A percentile compares a stretch with the other conserved stretches of the same genome.
phyloP scores from a whole-genome alignment of 2,329 filamentous ascomycete species.

The Orbilia brochopaga region DNA sequence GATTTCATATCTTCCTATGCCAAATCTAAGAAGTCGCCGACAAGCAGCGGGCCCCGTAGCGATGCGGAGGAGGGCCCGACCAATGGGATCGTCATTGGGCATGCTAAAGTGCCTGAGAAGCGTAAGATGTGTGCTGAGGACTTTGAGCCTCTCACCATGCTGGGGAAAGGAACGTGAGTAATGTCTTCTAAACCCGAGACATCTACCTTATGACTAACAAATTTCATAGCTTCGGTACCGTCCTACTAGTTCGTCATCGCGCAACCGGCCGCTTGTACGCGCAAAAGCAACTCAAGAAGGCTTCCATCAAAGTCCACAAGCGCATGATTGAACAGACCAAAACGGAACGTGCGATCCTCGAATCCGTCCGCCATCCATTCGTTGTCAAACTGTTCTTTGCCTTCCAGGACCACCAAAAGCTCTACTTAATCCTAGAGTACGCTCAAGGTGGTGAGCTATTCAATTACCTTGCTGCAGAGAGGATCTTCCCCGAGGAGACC shows the following conservation, averaged over 20 bases:
- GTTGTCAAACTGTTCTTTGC: conserved; percentile 98
- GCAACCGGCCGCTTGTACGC: conserved; percentile 88
- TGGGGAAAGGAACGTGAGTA: conserved; percentile 84
- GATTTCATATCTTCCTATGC: conserved; percentile 45
- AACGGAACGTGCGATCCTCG: conserved; percentile 91
- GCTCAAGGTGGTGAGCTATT: conserved; percentile 96
- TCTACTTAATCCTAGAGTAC: conserved; percentile 97
- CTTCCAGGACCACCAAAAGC: conserved; percentile 96
- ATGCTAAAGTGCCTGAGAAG: conserved; percentile 56
- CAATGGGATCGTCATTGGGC: conserved; percentile 36
- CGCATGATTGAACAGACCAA: conserved; percentile 96
- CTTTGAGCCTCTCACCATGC: conserved; percentile 86
- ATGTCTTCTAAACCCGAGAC: neutral
- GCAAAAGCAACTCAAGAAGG: conserved; percentile 98
- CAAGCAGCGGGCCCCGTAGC: conserved; percentile 33
- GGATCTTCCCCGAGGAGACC: conserved; percentile 89
- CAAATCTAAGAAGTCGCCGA: conserved; percentile 46
- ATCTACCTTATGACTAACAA: conserved; percentile 3
- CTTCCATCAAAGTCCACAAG: conserved; percentile 92
- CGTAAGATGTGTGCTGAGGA: conserved; percentile 91
- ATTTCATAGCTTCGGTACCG: conserved; percentile 71
- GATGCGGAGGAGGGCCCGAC: conserved; percentile 30
- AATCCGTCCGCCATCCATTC: conserved; percentile 94
- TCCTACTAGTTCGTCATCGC: conserved; percentile 88
- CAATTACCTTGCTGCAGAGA: conserved; percentile 88